Evolutionary conservation across 2,329 filamentous ascomycete genomes (phyloP), one percentile per base, ranked within the genome.

Genomic region (Aspergillus novoparasiticus): DNA sequence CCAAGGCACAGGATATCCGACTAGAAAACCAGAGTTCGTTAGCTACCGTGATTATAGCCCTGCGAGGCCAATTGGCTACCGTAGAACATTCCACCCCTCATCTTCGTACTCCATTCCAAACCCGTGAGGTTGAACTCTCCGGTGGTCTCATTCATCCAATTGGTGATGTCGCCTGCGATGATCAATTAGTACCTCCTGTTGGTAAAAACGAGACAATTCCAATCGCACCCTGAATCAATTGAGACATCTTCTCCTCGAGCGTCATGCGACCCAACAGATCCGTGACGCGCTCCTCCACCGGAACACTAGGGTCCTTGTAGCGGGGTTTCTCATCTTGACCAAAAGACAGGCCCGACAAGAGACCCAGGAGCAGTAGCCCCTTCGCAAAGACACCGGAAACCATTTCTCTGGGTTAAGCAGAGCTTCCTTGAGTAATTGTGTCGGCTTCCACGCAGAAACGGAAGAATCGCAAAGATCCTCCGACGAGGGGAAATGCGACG

Each of bases 261-360:
- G 88, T 91, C 90, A 93, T 93, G 28, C 88, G 85, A 14, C 85
- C 85, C 58, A 93, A 78, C 6, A 93, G 83, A 73, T 93, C 90
- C 11, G 84, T 75, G 12, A 93, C 85, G 63, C 90, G 83, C 57
- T 84, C 85, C 58, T 91, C 87, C 16, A 92, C 80, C 9, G 86
- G 79, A 6, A 87, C 86, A 61, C 81, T 81, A 6, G 88, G 79
- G 72, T 92, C 81, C 73, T 89, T 90, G 82, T 91, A 91, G 1
- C 71, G 61, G 0, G 74, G 74, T 4, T 58, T 67, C n/a, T 48
- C 60, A 62, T 60, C 56, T 12, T 69, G 64, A 12, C 67, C 69
- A 45, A 63, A 48, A 21, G 64, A 62, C 9, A 70, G 45, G 34
- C 66, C 64, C 39, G 67, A 66, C 23, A 67, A 66, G 21, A 74